Evolutionary conservation across 1,284 basidiomycete genomes (phyloP).

Genomic region (Calocybe gambosa): DNA sequence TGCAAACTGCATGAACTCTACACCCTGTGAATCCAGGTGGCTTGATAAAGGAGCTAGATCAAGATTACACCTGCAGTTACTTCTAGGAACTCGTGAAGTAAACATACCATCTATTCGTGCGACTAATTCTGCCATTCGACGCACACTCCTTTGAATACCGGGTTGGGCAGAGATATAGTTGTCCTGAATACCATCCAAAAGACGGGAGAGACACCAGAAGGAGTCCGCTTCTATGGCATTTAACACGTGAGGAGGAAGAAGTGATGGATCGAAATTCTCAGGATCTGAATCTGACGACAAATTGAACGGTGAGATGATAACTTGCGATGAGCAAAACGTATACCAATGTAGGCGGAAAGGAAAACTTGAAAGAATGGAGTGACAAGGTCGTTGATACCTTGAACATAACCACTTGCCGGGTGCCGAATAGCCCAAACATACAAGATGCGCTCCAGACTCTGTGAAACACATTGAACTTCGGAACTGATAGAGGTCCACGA

Average conservation of each 20-base stretch:
- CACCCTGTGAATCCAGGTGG: constrained; percentile 84
- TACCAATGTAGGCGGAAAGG: constrained; percentile 85
- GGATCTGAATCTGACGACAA: constrained; percentile 68
- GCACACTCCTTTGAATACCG: constrained; percentile 88
- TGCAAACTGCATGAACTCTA: constrained; percentile 98
- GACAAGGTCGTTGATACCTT: constrained; percentile 95
- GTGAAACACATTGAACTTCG: constrained; percentile 17
- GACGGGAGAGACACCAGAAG: constrained; percentile 93
- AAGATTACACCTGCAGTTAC: not conserved
- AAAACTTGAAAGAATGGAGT: constrained; percentile 96
- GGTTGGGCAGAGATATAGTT: constrained; percentile 96
- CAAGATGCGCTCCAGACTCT: constrained; percentile 88
- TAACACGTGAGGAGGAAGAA: constrained; percentile 66
- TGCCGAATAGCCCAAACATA: constrained; percentile 98
- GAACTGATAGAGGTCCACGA: too few relatives aligned
- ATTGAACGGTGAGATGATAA: too few relatives aligned
- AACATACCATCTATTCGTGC: constrained; percentile 81
- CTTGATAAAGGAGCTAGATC: constrained; percentile 66
- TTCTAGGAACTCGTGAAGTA: not conserved
- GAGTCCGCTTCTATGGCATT: constrained; percentile 90
- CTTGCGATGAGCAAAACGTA: constrained; percentile 19
- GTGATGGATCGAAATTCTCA: constrained; percentile 75
- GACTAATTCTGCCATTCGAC: constrained; percentile 88
- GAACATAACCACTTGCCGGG: constrained; percentile 94
- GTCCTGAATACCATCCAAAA: constrained; percentile 94